Percentiles rank a stretch among this genome's conserved stretches.
phyloP scores from a whole-genome alignment of 2,329 filamentous ascomycete genomes.

The Fusarium guadeloupense region DNA sequence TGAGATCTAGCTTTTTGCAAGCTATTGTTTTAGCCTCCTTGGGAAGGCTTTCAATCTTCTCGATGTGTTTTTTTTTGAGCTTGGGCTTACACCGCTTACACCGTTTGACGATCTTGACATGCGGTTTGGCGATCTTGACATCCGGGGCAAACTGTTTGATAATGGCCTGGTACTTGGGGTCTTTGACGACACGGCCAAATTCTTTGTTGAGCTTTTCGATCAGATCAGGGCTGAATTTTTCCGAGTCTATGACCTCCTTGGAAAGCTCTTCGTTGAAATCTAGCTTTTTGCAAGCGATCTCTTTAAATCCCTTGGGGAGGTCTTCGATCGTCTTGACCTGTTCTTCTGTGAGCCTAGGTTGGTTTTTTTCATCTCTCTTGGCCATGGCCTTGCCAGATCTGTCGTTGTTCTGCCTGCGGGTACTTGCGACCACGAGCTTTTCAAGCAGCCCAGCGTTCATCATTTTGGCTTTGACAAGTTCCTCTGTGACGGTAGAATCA shows the following conservation, averaged over 20 bases:
- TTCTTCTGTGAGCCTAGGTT: too few relatives aligned
- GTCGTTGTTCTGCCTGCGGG: too few relatives aligned
- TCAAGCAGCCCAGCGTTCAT: too few relatives aligned
- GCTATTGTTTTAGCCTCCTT: neutral
- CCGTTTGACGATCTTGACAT: too few relatives aligned
- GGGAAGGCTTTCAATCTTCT: neutral
- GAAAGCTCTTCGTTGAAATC: neutral
- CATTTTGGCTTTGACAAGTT: too few relatives aligned
- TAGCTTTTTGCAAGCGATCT: too few relatives aligned
- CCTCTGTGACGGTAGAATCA: too few relatives aligned
- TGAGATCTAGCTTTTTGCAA: neutral
- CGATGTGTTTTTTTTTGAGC: neutral
- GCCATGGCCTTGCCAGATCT: too few relatives aligned
- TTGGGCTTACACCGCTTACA: too few relatives aligned
- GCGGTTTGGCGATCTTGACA: too few relatives aligned
- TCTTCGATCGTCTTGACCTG: neutral
- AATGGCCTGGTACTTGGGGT: neutral
- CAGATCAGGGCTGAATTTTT: neutral
- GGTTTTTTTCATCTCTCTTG: too few relatives aligned
- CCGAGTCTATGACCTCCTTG: constrained; percentile 1
- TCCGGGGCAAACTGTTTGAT: neutral
- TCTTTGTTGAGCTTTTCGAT: constrained; percentile 16
- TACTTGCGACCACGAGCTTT: too few relatives aligned
- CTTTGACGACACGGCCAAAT: neutral
- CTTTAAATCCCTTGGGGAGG: neutral